phyloP scores from a whole-genome alignment of 805 yeast genomes.

The Yarrowia porcina region DNA sequence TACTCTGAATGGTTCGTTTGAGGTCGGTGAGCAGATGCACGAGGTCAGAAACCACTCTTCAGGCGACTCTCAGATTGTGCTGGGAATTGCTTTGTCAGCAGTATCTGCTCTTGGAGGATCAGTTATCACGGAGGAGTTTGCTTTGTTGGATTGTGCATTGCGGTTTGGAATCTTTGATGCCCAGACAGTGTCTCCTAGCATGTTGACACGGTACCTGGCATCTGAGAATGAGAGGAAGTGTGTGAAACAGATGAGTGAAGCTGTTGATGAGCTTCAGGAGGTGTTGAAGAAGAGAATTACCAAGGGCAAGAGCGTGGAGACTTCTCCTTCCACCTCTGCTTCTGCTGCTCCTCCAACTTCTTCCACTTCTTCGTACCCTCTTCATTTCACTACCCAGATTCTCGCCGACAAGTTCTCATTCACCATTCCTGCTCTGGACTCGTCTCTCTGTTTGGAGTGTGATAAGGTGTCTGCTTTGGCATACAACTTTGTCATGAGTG shows the following conservation, averaged over 20 bases:
- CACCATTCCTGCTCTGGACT: conserved; percentile 15
- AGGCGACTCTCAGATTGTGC: neutral
- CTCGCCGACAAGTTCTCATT: neutral
- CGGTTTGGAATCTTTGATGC: conserved; percentile 15
- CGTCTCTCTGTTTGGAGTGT: conserved; percentile 11
- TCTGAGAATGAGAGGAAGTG: neutral
- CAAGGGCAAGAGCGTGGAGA: neutral
- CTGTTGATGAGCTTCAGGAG: neutral
- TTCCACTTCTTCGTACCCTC: neutral
- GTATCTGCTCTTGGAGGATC: neutral
- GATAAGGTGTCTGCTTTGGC: conserved; percentile 13
- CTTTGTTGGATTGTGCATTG: neutral
- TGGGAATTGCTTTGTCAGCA: neutral
- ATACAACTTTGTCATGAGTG: conserved; percentile 21
- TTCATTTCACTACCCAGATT: conserved; percentile 10
- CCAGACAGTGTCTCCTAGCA: conserved; percentile 1
- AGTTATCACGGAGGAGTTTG: neutral
- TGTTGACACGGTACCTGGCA: conserved; percentile 4
- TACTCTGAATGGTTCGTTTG: conserved; percentile 14
- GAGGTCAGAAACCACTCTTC: conserved; percentile 1
- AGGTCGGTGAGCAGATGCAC: conserved; percentile 16
- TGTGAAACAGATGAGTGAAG: neutral
- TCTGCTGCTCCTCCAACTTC: neutral
- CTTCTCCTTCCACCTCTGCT: neutral
- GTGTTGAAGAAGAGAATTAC: neutral